Conservation (phyloP, 75 land plant genomes). For the Cupressus sempervirens region DNA sequence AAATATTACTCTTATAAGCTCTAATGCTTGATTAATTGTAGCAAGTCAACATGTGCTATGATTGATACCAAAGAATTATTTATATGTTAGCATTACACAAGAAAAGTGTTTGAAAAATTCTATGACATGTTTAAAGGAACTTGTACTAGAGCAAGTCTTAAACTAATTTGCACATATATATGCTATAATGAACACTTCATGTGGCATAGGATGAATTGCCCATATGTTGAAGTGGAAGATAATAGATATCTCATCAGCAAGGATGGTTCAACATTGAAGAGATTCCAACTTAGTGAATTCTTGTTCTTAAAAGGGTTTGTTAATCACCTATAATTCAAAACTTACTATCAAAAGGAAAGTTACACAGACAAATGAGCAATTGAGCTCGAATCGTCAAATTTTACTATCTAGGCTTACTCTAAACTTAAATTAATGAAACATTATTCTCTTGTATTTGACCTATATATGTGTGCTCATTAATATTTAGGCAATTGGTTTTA, state of each 20-base stretch:
- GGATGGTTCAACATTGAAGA: constrained; percentile 12
- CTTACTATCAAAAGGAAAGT: neutral
- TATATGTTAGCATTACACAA: constrained; percentile 48
- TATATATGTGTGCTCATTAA: neutral
- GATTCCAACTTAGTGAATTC: constrained; percentile 43
- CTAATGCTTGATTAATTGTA: constrained; percentile 63
- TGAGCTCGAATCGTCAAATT: neutral
- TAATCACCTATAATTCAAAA: neutral
- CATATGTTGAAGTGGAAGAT: constrained; percentile 47
- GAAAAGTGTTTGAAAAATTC: constrained; percentile 63
- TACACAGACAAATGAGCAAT: neutral
- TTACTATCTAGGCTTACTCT: neutral
- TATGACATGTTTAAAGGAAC: constrained; percentile 62
- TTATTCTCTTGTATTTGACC: neutral
- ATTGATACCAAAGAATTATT: constrained; percentile 52
- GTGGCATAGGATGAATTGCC: constrained; percentile 70
- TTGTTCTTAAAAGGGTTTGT: constrained; percentile 26
- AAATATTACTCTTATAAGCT: constrained; percentile 55
- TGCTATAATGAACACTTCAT: constrained; percentile 63
- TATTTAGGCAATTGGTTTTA: neutral
- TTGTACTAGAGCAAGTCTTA: constrained; percentile 52
- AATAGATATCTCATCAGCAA: constrained; percentile 35
- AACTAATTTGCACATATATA: constrained; percentile 45
- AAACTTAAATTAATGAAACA: neutral
- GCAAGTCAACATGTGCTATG: constrained; percentile 54